Base-by-base conservation (phyloP, 768 basidiomycete genomes). In the Suillus hirtellus region DNA sequence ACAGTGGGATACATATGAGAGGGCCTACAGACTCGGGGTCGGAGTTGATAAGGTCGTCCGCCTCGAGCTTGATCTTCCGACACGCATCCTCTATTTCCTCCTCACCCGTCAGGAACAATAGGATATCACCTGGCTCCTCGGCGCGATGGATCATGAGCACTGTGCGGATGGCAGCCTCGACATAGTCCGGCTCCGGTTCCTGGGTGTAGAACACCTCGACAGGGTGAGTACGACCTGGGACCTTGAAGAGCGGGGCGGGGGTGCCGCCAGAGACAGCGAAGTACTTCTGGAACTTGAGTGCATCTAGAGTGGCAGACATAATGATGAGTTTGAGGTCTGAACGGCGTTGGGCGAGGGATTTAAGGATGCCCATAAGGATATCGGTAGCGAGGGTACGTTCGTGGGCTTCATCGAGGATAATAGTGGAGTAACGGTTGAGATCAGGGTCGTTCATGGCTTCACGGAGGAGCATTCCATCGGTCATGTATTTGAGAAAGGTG, bases 401-500 rank as follows among this genome's bases (percentile, higher is more conserved):
- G 80, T 99, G 97, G 4, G 95, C 97, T 79, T 99, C 97, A 75
- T 99, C 97, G 62, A 99, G 87, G 70, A 99, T 99, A 77, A 99
- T 95, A 27, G 96, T 98, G n/a, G 94, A 96, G 75, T 99, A 99
- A 4, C 95, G 87, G 35, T 83, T 81, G 47, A 99, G 85, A 21
- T 86, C 83, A 19, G 93, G 91, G 77, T 99, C 96, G 76, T 96
- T 93, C 96, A 98, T 99, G 5, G 95, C 95, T 79, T 97, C 95
- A n/a, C 95, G 89, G n/a, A 96, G 86, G 60, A 94, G 88, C 96
- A 98, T 97, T 85, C 96, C 97, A 69, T 99, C 97, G 17, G 97
- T 99, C 96, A 99, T 97, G 79, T 99, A 99, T 75, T 97, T 98
- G 66, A 99, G 82, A 77, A 99, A 97, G 0, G 97, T 99, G 80